Evolutionary conservation across 331 rosid genomes (phyloP).

Genomic region (Spiraea crenata): DNA sequence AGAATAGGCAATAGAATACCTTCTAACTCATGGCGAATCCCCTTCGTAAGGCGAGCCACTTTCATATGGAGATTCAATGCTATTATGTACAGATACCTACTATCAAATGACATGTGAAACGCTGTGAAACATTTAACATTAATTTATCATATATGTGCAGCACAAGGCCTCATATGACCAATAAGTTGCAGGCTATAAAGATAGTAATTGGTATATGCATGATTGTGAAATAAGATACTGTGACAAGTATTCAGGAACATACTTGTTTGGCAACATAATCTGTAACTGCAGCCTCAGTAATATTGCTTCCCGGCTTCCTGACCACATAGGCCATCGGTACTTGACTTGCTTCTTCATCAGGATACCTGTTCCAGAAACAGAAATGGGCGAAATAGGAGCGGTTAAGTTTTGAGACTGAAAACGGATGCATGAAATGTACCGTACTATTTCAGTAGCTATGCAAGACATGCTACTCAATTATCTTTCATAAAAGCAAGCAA

Average conservation of each 20-base stretch:
- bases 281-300: conserved; percentile 52
- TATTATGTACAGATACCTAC: too few species aligned
- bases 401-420: background rate
- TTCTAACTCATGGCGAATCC: too few species aligned
- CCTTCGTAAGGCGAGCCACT: too few species aligned
- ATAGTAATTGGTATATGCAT: too few species aligned
- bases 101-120: too few species aligned
- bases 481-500: background rate
- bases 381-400: background rate
- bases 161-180: too few species aligned
- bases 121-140: too few species aligned
- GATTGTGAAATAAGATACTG: background rate
- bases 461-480: background rate
- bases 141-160: too few species aligned
- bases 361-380: conserved; percentile 52
- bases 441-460: background rate
- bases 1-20: too few species aligned
- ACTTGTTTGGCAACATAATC: conserved; percentile 77
- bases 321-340: conserved; percentile 93
- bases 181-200: too few species aligned
- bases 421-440: background rate
- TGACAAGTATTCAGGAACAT: conserved; percentile 10
- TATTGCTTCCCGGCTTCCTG: conserved; percentile 66
- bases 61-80: too few species aligned
- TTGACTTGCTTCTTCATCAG: conserved; percentile 83